These are phyloP conservation scores for Boletus huronensis DNA, from an alignment of 768 basidiomycete genomes.

Conservation along the genomic window DNA sequence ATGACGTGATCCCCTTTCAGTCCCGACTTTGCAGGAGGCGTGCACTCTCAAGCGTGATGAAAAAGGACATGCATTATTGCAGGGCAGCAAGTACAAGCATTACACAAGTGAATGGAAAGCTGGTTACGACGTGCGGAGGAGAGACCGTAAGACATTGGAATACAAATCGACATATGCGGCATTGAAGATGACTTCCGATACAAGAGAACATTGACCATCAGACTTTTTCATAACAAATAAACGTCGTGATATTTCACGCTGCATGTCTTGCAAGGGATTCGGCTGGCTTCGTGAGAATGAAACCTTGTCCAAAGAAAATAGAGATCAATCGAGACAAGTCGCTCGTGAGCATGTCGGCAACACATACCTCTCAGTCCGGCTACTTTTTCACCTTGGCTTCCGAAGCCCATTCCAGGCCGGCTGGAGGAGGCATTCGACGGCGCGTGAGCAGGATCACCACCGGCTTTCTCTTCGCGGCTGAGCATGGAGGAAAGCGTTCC, in stretches of 20 bases:
- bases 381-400: conserved; percentile 74
- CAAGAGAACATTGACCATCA: background rate
- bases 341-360: conserved; percentile 4
- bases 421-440: conserved; percentile 21
- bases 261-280: conserved; percentile 55
- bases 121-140: background rate
- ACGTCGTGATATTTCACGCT: background rate
- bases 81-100: background rate
- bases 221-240: background rate
- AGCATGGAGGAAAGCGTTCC: conserved; percentile 11
- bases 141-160: background rate
- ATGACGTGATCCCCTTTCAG: too few species aligned
- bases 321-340: background rate
- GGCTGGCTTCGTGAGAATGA: conserved; percentile 53
- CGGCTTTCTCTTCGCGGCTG: conserved; percentile 11
- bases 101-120: background rate
- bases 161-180: background rate
- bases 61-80: background rate
- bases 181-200: background rate
- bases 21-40: too few species aligned
- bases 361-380: conserved; percentile 59
- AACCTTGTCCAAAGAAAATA: conserved; percentile 37
- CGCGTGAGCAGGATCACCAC: background rate
- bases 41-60: too few species aligned
- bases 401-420: conserved; percentile 67